Evolutionary conservation across 108 stramenopile species (phyloP), one percentile per base, ranked within the genome.

Genomic region (Pelagomonas calceolata): DNA sequence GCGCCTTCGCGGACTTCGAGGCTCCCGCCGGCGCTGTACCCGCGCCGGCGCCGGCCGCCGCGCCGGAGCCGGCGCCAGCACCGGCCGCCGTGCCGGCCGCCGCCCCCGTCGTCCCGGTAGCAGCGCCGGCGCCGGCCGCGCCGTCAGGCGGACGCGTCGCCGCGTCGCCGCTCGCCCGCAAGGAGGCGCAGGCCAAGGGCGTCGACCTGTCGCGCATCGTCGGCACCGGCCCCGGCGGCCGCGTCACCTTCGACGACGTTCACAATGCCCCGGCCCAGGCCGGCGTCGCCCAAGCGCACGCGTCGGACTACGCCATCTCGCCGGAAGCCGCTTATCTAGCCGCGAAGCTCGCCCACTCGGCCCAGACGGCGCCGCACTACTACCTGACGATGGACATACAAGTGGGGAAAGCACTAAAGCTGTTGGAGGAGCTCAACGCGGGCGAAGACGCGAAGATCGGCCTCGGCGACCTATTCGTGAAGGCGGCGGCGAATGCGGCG

Each of bases 361-460:
- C 96, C 84, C 82, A 82, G 67, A 88, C 89, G 64, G 94, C 98
- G 26, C 96, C 98, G 0, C 95, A 96, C 78, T 97, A 94, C 84
- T 99, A 97, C 79, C 92, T 97, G 14, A 90, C 95, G 45, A 83
- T 92, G 30, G 95, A 97, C 75, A 77, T 97, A 4, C 73, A 88
- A 67, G 70, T 99, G 68, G 92, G 91, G 70, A 75, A 78, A 63
- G 78, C 95, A 21, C 72, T 98, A 76, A 78, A 79, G 39, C 75
- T 97, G 32, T 89, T 95, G 44, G 85, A 82, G 34, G 69, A 74
- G 45, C 79, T 99, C 60, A 93, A 93, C 76, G 78, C 77, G 32
- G 65, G 32, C 35, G 84, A 83, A 67, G 90, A 89, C 45, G 76
- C 78, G 34, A 86, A 85, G 66, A 77, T 96, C 66, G 84, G 90